phyloP scores from a whole-genome alignment of 1,284 basidiomycete species.

The Heterobasidion irregulare region DNA sequence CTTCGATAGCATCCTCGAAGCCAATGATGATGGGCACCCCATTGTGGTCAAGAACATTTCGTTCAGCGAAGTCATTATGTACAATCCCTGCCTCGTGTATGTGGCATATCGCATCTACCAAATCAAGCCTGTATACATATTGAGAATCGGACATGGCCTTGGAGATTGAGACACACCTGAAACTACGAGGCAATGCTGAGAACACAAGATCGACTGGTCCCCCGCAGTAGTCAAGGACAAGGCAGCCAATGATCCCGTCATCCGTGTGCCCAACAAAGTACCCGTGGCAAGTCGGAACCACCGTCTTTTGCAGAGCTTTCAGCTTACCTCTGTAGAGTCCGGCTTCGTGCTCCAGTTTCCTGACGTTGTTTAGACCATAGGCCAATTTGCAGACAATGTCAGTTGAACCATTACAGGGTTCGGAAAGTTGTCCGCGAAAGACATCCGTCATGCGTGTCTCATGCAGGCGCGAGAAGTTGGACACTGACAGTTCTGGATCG shows the following conservation, averaged over 20 bases:
- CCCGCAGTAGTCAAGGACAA: neutral
- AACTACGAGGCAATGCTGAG: neutral
- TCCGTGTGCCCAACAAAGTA: neutral
- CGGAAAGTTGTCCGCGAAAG: neutral
- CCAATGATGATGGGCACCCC: neutral
- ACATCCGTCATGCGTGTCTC: neutral
- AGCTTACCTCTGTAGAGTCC: neutral
- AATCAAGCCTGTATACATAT: neutral
- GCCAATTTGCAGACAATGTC: neutral
- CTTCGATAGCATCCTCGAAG: neutral
- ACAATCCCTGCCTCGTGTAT: neutral
- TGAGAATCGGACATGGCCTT: too few species aligned
- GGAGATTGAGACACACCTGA: neutral
- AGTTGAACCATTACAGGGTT: neutral
- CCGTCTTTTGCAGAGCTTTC: neutral
- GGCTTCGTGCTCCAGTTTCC: neutral
- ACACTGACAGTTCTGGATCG: neutral
- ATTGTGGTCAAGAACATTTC: neutral
- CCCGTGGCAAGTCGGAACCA: neutral
- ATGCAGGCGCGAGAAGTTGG: neutral
- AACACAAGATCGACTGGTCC: neutral
- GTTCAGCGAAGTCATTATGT: neutral
- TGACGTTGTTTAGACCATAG: neutral
- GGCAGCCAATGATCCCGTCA: neutral
- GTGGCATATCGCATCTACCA: neutral